Percentiles rank a stretch among this genome's conserved stretches.
Conservation (phyloP, 352 stramenopile genomes). For the Aphanomyces stellatus region DNA sequence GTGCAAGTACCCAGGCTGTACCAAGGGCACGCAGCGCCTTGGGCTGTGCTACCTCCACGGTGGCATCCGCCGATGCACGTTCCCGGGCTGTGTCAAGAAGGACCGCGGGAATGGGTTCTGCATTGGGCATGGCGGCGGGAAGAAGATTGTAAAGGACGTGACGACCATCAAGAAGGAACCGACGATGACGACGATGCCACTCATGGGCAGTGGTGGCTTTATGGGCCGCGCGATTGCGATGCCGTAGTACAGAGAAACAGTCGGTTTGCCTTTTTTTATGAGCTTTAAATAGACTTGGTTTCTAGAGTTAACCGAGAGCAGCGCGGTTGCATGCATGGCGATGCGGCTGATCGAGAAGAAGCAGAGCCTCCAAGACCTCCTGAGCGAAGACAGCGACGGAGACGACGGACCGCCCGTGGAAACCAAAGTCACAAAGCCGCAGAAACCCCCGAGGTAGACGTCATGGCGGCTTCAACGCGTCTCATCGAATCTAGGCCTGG, state of each 20-base stretch:
- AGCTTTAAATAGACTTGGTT: not conserved
- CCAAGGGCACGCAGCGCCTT: conserved; percentile 66
- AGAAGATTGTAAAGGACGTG: too few species aligned
- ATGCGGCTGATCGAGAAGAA: not conserved
- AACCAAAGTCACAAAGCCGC: not conserved
- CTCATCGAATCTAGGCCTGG: too few species aligned
- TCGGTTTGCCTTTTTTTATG: not conserved
- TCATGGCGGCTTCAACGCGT: too few species aligned
- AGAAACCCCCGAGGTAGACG: not conserved
- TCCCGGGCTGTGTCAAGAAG: conserved; percentile 70
- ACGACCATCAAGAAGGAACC: not conserved
- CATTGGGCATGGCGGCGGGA: conserved; percentile 67
- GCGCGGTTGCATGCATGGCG: not conserved
- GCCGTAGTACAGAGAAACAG: too few species aligned
- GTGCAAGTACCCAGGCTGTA: conserved; percentile 51
- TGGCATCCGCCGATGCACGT: conserved; percentile 62
- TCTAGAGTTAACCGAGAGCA: not conserved
- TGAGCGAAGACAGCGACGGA: conserved; percentile 6
- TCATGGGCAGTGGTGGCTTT: not conserved
- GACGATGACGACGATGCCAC: not conserved
- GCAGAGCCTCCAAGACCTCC: not conserved
- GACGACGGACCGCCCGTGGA: not conserved
- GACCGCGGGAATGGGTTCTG: conserved; percentile 75
- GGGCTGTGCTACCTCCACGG: conserved; percentile 76
- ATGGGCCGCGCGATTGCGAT: conserved; percentile 13